Evolutionary conservation across 257 asterid genomes (phyloP), one percentile per base, ranked within the genome.

Genomic region (Solanum sparsipilum): DNA sequence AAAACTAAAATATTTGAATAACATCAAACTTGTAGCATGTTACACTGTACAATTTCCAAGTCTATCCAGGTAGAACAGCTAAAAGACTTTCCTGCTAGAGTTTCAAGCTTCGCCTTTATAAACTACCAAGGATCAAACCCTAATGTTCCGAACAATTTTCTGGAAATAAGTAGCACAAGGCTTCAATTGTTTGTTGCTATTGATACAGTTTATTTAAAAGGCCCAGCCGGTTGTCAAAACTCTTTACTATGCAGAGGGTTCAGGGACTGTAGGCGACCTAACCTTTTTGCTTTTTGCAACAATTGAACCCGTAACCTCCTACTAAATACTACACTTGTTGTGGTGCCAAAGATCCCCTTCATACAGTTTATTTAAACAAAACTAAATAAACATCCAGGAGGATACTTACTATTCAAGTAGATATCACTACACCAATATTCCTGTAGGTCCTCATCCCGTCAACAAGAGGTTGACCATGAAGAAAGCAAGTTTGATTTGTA

Each of bases 401-500:
- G 84, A 78, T 44, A 44, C 52, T 44, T 39, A 76, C 35, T 21
- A 76, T 76, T 76, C 84, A n/a, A 76, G n/a, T 41, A 25, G 35
- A 44, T 41, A 41, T 44, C 18, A 79, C 32, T 79, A 13, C 63
- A 78, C 10, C n/a, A 78, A 4, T 25, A 79, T 44, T 52, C 70
- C 70, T 29, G 41, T 81, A 48, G 85, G 68, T 27, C 70, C 20
- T 81, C 68, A 46, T 81, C 20, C 68, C 29, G 36, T 84, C 87
- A 60, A 73, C 35, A 31, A 74, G 82, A 84, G 79, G 67, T 48
- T 82, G 86, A 90, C 88, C 85, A 86, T 86, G 94, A 91, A 39
- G 94, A 91, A 46, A 93, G 89, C 84, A 94, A 71, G 48, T 87
- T 84, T 56, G 93, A 52, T 68, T 91, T 84, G 86, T 88, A 60